These are phyloP conservation scores for Mrakiaceae sp. DNA, from an alignment of 1,284 basidiomycete species.

Conservation along the genomic window DNA sequence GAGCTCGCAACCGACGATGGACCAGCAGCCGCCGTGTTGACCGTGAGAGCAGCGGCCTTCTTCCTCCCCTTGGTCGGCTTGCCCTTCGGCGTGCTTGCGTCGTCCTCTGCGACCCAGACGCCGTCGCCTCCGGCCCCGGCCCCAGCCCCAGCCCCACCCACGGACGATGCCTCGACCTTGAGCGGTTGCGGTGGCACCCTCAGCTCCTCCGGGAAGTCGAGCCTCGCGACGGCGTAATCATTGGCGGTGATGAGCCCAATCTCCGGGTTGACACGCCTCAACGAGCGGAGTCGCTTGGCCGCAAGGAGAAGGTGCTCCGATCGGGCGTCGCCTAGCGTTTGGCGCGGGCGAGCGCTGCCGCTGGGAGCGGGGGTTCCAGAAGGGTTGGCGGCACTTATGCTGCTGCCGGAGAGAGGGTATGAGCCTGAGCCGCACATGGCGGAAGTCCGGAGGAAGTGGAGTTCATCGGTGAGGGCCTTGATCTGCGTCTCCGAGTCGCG, in stretches of 20 bases:
- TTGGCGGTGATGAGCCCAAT: constrained; percentile 7
- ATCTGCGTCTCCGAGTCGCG: constrained; percentile 33
- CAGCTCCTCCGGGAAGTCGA: constrained; percentile 3
- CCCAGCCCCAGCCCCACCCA: too few species aligned
- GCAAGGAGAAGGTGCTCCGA: constrained; percentile 33
- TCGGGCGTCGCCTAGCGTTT: constrained; percentile 33
- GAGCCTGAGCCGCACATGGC: constrained; percentile 24
- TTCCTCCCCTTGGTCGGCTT: neutral
- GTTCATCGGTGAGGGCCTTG: constrained; percentile 32
- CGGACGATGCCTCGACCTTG: too few species aligned
- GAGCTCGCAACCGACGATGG: too few species aligned
- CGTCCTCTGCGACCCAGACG: neutral
- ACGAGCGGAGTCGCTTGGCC: constrained; percentile 28
- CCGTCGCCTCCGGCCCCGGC: too few species aligned
- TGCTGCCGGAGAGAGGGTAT: constrained; percentile 14
- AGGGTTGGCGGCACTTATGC: constrained; percentile 5
- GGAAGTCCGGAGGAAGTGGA: constrained; percentile 30
- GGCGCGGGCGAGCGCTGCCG: neutral
- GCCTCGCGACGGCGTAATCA: constrained; percentile 6
- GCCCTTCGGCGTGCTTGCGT: neutral
- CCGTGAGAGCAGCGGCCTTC: neutral
- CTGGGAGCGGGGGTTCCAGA: neutral
- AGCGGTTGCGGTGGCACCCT: neutral
- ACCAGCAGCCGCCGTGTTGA: too few species aligned
- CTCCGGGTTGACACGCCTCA: constrained; percentile 7